Evolutionary conservation across 108 stramenopile genomes (phyloP).

Genomic region (Cyclotella baltica): DNA sequence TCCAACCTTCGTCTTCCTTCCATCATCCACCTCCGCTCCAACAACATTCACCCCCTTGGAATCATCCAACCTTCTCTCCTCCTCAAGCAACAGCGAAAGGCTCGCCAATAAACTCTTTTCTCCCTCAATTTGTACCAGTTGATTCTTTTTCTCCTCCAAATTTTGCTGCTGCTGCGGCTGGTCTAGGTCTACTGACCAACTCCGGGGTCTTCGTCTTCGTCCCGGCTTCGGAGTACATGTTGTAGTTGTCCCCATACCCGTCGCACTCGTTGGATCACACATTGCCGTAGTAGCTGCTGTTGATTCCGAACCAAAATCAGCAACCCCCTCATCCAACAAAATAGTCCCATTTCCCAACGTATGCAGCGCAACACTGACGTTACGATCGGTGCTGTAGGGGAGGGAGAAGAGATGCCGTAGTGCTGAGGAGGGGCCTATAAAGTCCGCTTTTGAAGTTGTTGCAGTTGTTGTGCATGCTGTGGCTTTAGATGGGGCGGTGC

Average conservation of each 20-base stretch:
- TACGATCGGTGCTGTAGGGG: constrained; percentile 57
- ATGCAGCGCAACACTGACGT: constrained; percentile 75
- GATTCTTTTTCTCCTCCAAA: constrained; percentile 4
- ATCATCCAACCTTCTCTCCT: constrained; percentile 16
- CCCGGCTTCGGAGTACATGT: constrained; percentile 9
- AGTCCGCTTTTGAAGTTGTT: constrained; percentile 48
- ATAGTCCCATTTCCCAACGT: constrained; percentile 79
- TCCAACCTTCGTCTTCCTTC: neutral
- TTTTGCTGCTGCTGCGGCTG: neutral
- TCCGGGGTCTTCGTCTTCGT: constrained; percentile 38
- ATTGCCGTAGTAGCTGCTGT: no score
- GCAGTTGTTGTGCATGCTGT: neutral
- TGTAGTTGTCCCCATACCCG: neutral
- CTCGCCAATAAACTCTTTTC: constrained; percentile 35
- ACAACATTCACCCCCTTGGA: neutral
- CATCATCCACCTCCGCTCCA: neutral
- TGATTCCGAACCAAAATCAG: neutral
- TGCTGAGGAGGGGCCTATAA: constrained; percentile 72
- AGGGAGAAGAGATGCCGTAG: constrained; percentile 81
- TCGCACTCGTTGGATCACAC: no score
- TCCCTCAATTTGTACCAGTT: constrained; percentile 4
- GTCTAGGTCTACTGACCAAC: constrained; percentile 18
- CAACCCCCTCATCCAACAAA: constrained; percentile 65
- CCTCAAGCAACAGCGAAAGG: constrained; percentile 37
- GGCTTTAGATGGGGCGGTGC: neutral